These are phyloP conservation scores for Ambrosiella beaveri DNA, from an alignment of 2,329 filamentous ascomycete species.

Conservation along the genomic window DNA sequence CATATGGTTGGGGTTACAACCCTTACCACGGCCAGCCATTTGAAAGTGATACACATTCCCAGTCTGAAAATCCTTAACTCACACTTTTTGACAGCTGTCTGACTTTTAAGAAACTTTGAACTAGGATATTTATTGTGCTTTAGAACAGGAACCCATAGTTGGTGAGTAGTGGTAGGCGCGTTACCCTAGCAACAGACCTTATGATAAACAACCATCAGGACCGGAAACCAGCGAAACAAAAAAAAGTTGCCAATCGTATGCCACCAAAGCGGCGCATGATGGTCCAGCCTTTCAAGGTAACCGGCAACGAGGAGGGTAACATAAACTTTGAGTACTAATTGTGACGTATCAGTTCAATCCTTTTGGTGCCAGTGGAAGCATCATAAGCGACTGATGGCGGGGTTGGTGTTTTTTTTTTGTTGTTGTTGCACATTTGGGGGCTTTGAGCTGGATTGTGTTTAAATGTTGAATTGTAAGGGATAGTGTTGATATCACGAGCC, in stretches of 20 bases:
- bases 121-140: too few relatives aligned
- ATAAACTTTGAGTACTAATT: background rate
- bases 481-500: too few relatives aligned
- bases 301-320: background rate
- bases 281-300: background rate
- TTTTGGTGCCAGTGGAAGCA: background rate
- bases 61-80: too few relatives aligned
- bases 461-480: too few relatives aligned
- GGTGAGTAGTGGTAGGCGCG: background rate
- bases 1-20: too few relatives aligned
- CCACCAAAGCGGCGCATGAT: background rate
- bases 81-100: too few relatives aligned
- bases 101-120: too few relatives aligned
- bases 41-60: too few relatives aligned
- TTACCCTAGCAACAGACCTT: conserved; percentile 3
- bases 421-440: background rate
- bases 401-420: background rate
- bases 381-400: background rate
- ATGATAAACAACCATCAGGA: background rate
- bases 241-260: background rate
- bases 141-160: too few relatives aligned
- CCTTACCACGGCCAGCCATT: too few relatives aligned
- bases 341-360: background rate
- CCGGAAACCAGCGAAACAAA: background rate
- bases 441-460: background rate